These are phyloP conservation scores for Alternaria triticina DNA, from an alignment of 2,329 filamentous ascomycete genomes.

Conservation along the genomic window DNA sequence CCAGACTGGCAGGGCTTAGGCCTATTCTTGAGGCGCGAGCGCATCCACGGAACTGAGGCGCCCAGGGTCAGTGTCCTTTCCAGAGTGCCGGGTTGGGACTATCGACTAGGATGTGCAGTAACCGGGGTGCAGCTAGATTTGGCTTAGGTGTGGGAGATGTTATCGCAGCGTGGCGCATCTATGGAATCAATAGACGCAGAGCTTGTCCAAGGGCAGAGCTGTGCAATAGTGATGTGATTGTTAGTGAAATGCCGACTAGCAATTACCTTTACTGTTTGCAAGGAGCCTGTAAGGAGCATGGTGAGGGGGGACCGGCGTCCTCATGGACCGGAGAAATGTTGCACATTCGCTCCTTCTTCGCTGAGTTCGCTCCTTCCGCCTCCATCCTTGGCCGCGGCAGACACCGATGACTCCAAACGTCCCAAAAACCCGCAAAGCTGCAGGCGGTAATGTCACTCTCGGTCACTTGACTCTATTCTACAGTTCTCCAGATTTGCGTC, in stretches of 20 bases:
- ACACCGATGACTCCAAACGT: neutral
- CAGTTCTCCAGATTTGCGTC: constrained; percentile 13
- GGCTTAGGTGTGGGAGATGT: constrained; percentile 11
- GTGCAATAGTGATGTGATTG: neutral
- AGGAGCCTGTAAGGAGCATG: neutral
- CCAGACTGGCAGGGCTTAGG: constrained; percentile 12
- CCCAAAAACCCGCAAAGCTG: neutral
- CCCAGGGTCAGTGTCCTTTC: constrained; percentile 9
- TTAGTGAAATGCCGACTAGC: neutral
- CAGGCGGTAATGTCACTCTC: constrained; percentile 9
- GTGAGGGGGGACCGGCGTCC: neutral
- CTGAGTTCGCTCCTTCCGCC: constrained; percentile 4
- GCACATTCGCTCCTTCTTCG: constrained; percentile 2
- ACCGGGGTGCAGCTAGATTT: constrained; percentile 6
- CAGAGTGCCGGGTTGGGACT: constrained; percentile 12
- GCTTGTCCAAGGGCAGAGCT: neutral
- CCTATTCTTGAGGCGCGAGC: constrained; percentile 19
- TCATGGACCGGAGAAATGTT: neutral
- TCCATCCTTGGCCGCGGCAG: neutral
- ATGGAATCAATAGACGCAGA: neutral
- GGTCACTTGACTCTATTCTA: constrained; percentile 3
- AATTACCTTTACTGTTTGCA: neutral
- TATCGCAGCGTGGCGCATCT: constrained; percentile 13
- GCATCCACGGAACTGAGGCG: constrained; percentile 11
- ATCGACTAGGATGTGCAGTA: constrained; percentile 5